These are phyloP conservation scores for Rhodotorula sp. DNA, from an alignment of 1,284 basidiomycete genomes.

Conservation along the genomic window DNA sequence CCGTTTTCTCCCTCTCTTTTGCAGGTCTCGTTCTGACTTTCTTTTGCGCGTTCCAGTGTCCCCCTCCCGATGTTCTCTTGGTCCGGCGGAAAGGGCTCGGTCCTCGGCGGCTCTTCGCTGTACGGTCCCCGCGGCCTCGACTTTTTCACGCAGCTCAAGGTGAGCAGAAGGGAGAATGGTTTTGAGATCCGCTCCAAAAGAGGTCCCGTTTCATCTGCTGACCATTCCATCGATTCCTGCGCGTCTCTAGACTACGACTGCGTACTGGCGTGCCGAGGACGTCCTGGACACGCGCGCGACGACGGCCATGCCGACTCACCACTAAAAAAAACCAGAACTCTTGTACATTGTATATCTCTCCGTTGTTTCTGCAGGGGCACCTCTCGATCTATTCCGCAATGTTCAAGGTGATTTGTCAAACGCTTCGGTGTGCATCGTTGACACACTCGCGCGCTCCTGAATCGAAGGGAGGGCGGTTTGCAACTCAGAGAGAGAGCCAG, in stretches of 20 bases:
- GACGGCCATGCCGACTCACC: conserved; percentile 72
- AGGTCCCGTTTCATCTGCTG: conserved; percentile 14
- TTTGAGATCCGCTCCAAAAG: no score
- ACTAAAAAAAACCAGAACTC: not conserved
- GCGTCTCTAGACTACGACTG: conserved; percentile 67
- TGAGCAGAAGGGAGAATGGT: not conserved
- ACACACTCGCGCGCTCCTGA: not conserved
- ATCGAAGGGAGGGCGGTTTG: no score
- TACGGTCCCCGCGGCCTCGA: conserved; percentile 74
- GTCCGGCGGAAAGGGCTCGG: conserved; percentile 87
- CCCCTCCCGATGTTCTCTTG: conserved; percentile 90
- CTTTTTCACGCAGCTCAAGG: conserved; percentile 73
- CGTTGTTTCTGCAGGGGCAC: not conserved
- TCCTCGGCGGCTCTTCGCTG: conserved; percentile 83
- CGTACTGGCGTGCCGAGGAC: conserved; percentile 78
- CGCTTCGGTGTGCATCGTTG: not conserved
- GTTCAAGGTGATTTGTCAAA: no score
- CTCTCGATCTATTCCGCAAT: not conserved
- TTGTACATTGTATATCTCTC: no score
- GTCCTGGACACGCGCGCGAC: conserved; percentile 72
- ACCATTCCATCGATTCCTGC: conserved; percentile 24
- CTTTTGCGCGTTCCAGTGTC: conserved; percentile 45
- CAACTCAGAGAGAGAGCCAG: no score
- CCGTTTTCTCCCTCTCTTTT: conserved; percentile 42
- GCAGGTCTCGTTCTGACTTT: conserved; percentile 43